Evolutionary conservation across 2,329 filamentous ascomycete genomes (phyloP).

Genomic region (Graphium sp.): DNA sequence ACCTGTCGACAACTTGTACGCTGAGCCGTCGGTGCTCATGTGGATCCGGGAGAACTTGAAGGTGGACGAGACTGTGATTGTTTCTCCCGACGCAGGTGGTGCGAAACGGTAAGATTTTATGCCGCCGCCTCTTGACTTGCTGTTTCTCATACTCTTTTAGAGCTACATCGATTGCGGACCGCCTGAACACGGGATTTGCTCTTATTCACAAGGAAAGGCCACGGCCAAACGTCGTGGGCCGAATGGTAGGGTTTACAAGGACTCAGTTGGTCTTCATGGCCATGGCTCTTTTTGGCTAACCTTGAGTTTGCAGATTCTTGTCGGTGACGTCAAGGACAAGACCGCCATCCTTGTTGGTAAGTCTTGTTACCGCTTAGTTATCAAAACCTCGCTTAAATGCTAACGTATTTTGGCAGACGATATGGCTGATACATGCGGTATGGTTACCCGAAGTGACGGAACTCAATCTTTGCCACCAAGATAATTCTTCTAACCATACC

Average conservation of each 20-base stretch:
- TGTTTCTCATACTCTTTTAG: slow-evolving; percentile 1
- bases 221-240: slow-evolving; percentile 68
- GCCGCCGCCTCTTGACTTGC: slow-evolving; percentile 13
- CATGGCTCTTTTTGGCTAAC: background rate
- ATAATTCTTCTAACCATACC: no score
- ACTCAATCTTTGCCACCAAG: no score
- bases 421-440: slow-evolving; percentile 94
- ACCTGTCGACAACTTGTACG: slow-evolving; percentile 65
- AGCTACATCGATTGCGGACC: slow-evolving; percentile 84
- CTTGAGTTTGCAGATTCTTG: slow-evolving; percentile 40
- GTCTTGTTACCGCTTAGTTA: background rate
- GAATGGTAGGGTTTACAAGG: slow-evolving; percentile 45
- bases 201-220: slow-evolving; percentile 95
- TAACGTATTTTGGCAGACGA: slow-evolving; percentile 40
- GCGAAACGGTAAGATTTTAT: slow-evolving; percentile 46
- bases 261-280: background rate
- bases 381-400: background rate
- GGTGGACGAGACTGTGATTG: slow-evolving; percentile 75
- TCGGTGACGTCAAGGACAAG: slow-evolving; percentile 81
- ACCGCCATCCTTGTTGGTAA: slow-evolving; percentile 68
- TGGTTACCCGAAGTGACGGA: background rate
- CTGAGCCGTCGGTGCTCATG: slow-evolving; percentile 77
- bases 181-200: slow-evolving; percentile 77
- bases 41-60: slow-evolving; percentile 83
- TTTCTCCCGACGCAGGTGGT: slow-evolving; percentile 86